Conservation (phyloP, 768 basidiomycete genomes). For the Dioszegia aurantiaca region DNA sequence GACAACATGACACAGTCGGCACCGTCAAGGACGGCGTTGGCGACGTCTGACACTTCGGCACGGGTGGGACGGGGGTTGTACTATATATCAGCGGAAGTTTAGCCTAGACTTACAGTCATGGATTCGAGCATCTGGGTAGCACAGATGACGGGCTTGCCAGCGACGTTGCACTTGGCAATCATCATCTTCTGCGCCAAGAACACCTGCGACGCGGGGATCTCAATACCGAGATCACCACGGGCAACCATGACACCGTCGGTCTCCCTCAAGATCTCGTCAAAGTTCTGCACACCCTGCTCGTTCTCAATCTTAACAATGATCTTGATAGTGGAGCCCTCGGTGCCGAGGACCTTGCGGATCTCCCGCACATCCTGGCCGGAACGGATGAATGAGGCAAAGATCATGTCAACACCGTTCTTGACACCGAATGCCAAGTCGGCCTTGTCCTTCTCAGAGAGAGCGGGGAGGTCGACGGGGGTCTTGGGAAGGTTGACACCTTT, state of each 20-base stretch:
- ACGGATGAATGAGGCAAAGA: conserved; percentile 98
- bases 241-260: conserved; percentile 99
- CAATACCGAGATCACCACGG: conserved; percentile 97
- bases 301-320: conserved; percentile 99
- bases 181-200: conserved; percentile 99
- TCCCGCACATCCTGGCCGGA: conserved; percentile 89
- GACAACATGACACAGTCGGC: conserved; percentile 99
- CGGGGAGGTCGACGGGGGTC: conserved; percentile 94
- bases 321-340: conserved; percentile 93
- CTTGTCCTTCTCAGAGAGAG: conserved; percentile 98
- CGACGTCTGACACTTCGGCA: conserved; percentile 97
- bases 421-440: conserved; percentile 90
- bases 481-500: conserved; percentile 99
- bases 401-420: conserved; percentile 96
- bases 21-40: conserved; percentile 97
- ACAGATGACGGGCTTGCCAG: conserved; percentile 96
- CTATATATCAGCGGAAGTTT: conserved; percentile 46
- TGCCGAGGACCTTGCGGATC: conserved; percentile 88
- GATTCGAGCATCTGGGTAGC: conserved; percentile 99
- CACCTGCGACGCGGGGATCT: conserved; percentile 98
- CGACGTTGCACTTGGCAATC: conserved; percentile 98
- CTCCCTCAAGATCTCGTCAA: conserved; percentile 94
- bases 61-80: conserved; percentile 98
- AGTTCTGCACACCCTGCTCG: conserved; percentile 97
- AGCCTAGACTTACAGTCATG: conserved; percentile 69